Base-by-base conservation (phyloP, 371 early-diverging fungal species). In the Mortierella sp. region DNA sequence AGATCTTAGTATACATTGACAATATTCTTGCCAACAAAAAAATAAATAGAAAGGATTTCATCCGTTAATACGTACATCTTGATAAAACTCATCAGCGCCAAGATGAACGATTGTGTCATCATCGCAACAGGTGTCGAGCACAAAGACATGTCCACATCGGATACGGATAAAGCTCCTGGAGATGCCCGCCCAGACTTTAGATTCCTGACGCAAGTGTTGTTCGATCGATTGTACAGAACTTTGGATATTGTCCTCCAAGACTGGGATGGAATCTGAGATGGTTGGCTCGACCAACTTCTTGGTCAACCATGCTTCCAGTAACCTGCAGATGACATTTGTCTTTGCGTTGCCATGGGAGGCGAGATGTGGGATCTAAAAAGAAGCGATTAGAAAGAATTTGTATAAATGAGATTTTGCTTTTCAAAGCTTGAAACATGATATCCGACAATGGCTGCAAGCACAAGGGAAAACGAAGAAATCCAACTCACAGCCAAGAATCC, bases 321-420 rank as follows among this genome's bases (percentile, higher is more conserved):
- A 28, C 3, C 75, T 62, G 23, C 75, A 73, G 32, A 73, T 44
- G 8, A 32, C 31, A 39, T 73, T 73, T 12, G 75, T 73, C 53
- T 68, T 73, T 52, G 75, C 64, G 42, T 68, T 73, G 23, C 75
- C 75, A 68, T 73, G 75, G 2, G 75, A 73, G n/a, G 75, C 75
- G 12, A 73, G 41, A 37, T 73, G 75, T 23, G 75, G 75, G 48
- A 73, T 73, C 75, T 73, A 21, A 34, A 32, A n/a, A 11, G 27
- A n/a, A 39, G 17, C n/a, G n/a, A n/a, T n/a, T n/a, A n/a, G n/a
- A n/a, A n/a, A n/a, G n/a, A n/a, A n/a, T n/a, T n/a, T n/a, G n/a
- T n/a, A n/a, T n/a, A n/a, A n/a, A n/a, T n/a, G n/a, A n/a, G n/a
- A n/a, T n/a, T n/a, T n/a, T n/a, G n/a, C n/a, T n/a, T n/a, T n/a